Evolutionary conservation across 768 basidiomycete genomes (phyloP).

Genomic region (Termitomyces sp.): DNA sequence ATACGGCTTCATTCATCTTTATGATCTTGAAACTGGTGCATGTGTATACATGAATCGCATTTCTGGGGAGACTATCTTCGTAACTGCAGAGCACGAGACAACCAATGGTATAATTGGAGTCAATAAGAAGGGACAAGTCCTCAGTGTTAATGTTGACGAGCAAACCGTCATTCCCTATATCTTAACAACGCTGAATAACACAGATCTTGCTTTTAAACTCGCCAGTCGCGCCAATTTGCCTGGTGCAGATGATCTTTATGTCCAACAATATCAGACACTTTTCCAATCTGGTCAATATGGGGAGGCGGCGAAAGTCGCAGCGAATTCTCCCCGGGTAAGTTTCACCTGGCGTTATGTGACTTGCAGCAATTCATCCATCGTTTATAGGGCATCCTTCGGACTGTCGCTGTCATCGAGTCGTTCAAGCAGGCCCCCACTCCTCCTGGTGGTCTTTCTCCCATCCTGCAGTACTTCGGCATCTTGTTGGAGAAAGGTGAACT

Average conservation of each 20-base stretch:
- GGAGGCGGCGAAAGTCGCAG: slow-evolving; percentile 96
- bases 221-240: slow-evolving; percentile 95
- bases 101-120: slow-evolving; percentile 97
- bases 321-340: slow-evolving; percentile 87
- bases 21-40: slow-evolving; percentile 94
- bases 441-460: slow-evolving; percentile 88
- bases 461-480: slow-evolving; percentile 97
- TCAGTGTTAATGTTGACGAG: slow-evolving; percentile 96
- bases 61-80: slow-evolving; percentile 98
- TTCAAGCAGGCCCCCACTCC: slow-evolving; percentile 95
- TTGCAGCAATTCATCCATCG: slow-evolving; percentile 2
- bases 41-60: slow-evolving; percentile 99
- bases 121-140: slow-evolving; percentile 98
- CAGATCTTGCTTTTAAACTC: slow-evolving; percentile 96
- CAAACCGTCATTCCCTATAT: slow-evolving; percentile 95
- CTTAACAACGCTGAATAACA: slow-evolving; percentile 89
- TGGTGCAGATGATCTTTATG: slow-evolving; percentile 95
- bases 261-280: slow-evolving; percentile 89
- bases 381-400: slow-evolving; percentile 80
- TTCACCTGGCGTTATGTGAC: slow-evolving; percentile 13
- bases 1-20: slow-evolving; percentile 98
- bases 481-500: slow-evolving; percentile 98
- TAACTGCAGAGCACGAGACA: slow-evolving; percentile 93
- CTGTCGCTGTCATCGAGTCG: slow-evolving; percentile 90
- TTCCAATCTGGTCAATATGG: slow-evolving; percentile 86